These are phyloP conservation scores for Chaetomiaceae sp. DNA, from an alignment of 2,329 filamentous ascomycete species.

Conservation along the genomic window DNA sequence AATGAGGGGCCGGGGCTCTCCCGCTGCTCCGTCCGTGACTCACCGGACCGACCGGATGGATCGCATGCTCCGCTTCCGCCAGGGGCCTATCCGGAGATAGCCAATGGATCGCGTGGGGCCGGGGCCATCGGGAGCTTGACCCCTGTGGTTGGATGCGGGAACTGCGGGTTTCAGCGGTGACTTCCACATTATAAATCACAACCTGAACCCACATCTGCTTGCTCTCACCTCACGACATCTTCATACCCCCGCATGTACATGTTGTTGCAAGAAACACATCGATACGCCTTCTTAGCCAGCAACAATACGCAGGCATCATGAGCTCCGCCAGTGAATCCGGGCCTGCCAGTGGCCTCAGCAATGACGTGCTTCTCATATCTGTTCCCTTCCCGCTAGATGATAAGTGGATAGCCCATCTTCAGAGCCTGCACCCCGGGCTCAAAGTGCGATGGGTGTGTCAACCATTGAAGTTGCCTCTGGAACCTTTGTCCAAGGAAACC, in stretches of 20 bases:
- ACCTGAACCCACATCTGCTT: neutral
- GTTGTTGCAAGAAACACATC: no score
- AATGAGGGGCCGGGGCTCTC: no score
- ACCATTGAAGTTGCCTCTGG: neutral
- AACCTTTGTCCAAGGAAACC: conserved; percentile 20
- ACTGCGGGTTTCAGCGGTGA: no score
- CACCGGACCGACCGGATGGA: neutral
- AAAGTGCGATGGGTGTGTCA: conserved; percentile 34
- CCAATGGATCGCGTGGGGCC: neutral
- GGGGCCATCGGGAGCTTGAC: neutral
- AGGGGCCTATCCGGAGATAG: neutral
- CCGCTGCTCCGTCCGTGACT: neutral
- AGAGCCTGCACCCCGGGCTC: conserved; percentile 37
- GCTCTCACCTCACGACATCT: neutral
- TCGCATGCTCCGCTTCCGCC: neutral
- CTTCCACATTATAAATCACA: no score
- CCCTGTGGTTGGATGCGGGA: no score
- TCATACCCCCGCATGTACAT: neutral
- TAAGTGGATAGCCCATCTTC: conserved; percentile 35
- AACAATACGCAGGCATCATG: neutral
- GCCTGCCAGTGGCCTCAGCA: conserved; percentile 24
- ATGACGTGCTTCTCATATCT: conserved; percentile 40
- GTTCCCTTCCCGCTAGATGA: conserved; percentile 31
- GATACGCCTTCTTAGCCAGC: no score
- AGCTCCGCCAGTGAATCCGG: neutral